phyloP scores from a whole-genome alignment of 768 basidiomycete genomes.

The Dacryopinax primogenitus region DNA sequence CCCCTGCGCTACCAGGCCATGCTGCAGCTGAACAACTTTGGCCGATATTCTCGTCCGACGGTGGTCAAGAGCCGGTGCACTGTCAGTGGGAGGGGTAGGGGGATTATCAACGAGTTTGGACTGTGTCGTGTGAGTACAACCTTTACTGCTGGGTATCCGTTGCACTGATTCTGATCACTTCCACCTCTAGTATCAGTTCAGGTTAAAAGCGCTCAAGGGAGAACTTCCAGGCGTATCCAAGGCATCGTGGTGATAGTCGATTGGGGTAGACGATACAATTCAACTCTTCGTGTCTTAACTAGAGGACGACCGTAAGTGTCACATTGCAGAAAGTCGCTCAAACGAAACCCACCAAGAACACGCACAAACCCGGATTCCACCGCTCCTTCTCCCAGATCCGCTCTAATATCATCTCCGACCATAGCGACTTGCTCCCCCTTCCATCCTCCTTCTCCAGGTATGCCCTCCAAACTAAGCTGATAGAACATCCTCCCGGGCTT shows the following conservation, averaged over 20 bases:
- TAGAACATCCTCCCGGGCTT: slow-evolving; percentile 53
- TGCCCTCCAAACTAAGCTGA: slow-evolving; percentile 39
- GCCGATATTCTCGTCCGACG: slow-evolving; percentile 67
- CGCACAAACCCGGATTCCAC: slow-evolving; percentile 47
- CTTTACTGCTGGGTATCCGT: neutral
- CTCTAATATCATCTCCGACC: slow-evolving; percentile 53
- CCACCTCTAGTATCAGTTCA: slow-evolving; percentile 65
- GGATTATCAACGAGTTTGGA: slow-evolving; percentile 79
- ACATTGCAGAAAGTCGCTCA: slow-evolving; percentile 11
- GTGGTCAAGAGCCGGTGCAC: slow-evolving; percentile 81
- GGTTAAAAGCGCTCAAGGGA: slow-evolving; percentile 65
- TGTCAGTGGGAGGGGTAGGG: slow-evolving; percentile 74
- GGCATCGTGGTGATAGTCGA: slow-evolving; percentile 61
- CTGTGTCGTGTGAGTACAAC: slow-evolving; percentile 53
- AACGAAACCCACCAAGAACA: slow-evolving; percentile 40
- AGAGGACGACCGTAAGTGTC: slow-evolving; percentile 8
- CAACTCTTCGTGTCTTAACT: slow-evolving; percentile 56
- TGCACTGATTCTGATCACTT: neutral
- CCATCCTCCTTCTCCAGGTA: slow-evolving; percentile 24
- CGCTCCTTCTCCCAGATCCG: slow-evolving; percentile 53
- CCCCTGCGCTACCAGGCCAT: slow-evolving; percentile 89
- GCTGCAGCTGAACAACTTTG: slow-evolving; percentile 80
- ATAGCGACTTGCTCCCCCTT: slow-evolving; percentile 33
- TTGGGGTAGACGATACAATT: neutral
- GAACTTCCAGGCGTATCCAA: slow-evolving; percentile 81